Conservation (phyloP, 306 rosid genomes). For the Castanea mollissima region DNA sequence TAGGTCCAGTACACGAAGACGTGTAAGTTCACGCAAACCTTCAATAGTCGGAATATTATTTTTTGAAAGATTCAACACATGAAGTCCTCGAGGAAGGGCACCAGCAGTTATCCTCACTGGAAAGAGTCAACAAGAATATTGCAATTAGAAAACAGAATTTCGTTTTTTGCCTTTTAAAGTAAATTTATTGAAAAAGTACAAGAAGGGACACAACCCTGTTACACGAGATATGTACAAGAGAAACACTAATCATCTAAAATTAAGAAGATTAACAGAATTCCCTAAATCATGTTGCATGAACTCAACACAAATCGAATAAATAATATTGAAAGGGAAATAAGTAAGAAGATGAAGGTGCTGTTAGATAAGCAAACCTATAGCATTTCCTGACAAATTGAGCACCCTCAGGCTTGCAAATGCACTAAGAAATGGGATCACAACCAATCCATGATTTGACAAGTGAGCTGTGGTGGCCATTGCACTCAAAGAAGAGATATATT, state of each 20-base stretch:
- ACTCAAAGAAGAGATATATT: conserved; percentile 75
- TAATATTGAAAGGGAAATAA: conserved; percentile 7
- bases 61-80: conserved; percentile 77
- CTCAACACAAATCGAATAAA: conserved; percentile 4
- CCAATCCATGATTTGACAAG: conserved; percentile 81
- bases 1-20: conserved; percentile 86
- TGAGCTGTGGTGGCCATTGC: conserved; percentile 72
- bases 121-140: conserved; percentile 25
- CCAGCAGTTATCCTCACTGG: conserved; percentile 85
- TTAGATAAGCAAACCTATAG: conserved; percentile 58
- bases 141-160: not conserved
- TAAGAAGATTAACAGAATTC: not conserved
- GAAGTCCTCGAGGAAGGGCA: conserved; percentile 93
- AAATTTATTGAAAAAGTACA: too few relatives aligned
- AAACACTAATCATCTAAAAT: not conserved
- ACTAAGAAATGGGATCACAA: conserved; percentile 81
- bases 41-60: conserved; percentile 72
- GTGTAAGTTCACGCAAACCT: conserved; percentile 89
- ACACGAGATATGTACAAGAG: too few relatives aligned
- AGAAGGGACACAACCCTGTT: too few relatives aligned
- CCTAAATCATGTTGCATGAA: not conserved
- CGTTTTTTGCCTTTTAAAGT: too few relatives aligned
- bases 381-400: conserved; percentile 83
- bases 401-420: conserved; percentile 77
- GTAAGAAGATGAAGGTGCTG: conserved; percentile 18